These are phyloP conservation scores for Pleurotus tuber-regium DNA, from an alignment of 768 basidiomycete species.

Conservation along the genomic window DNA sequence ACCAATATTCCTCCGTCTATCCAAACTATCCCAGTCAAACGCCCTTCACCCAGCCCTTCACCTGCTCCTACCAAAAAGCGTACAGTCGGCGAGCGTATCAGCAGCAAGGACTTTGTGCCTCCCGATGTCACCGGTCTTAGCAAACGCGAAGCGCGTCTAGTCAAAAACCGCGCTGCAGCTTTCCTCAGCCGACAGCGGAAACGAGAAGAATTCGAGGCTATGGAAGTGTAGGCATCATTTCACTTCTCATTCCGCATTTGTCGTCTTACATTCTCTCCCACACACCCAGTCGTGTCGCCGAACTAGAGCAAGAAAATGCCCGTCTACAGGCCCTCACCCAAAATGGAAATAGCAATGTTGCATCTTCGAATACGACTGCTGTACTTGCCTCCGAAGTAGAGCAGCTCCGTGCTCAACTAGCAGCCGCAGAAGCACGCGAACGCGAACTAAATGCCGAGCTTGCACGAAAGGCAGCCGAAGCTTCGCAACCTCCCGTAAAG, in stretches of 20 bases:
- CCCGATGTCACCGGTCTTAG: slow-evolving; percentile 85
- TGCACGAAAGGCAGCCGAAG: slow-evolving; percentile 31
- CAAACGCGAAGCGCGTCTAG: slow-evolving; percentile 88
- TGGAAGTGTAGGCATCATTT: slow-evolving; percentile 74
- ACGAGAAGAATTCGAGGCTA: slow-evolving; percentile 87
- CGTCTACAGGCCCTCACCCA: slow-evolving; percentile 62
- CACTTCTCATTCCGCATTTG: slow-evolving; percentile 13
- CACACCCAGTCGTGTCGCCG: slow-evolving; percentile 68
- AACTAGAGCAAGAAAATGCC: slow-evolving; percentile 82
- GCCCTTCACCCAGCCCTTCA: slow-evolving; percentile 42
- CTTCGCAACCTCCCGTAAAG: slow-evolving; percentile 43
- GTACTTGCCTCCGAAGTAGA: slow-evolving; percentile 61
- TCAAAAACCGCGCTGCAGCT: slow-evolving; percentile 90
- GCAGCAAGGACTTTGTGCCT: slow-evolving; percentile 81
- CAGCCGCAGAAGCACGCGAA: slow-evolving; percentile 65
- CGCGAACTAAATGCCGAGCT: slow-evolving; percentile 64
- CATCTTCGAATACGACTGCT: slow-evolving; percentile 27
- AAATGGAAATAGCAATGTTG: slow-evolving; percentile 29
- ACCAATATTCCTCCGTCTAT: slow-evolving; percentile 16
- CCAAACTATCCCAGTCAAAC: slow-evolving; percentile 36
- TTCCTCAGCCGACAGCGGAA: slow-evolving; percentile 90
- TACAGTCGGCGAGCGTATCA: slow-evolving; percentile 47
- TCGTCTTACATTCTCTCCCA: slow-evolving; percentile 12
- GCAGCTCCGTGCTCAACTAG: slow-evolving; percentile 61
- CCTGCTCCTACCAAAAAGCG: slow-evolving; percentile 39